Base-by-base conservation (phyloP, 306 rosid genomes). In the Pyrus pyrifolia region DNA sequence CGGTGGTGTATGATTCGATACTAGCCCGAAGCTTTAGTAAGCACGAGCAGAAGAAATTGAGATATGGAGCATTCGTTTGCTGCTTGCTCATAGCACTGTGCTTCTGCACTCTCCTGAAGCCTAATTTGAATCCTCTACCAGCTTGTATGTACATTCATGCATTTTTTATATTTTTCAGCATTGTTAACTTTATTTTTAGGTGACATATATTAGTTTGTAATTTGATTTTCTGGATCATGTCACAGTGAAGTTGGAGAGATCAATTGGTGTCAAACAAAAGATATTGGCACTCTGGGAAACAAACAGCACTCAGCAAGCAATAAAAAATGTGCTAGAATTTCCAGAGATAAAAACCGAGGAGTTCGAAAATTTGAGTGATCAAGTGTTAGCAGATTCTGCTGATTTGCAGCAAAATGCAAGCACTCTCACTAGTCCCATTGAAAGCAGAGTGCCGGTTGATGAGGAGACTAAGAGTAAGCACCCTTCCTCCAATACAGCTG, bases 1-100 rank as follows among this genome's bases (percentile, higher is more conserved):
- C 81, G 67, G 83, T 77, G 87, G 78, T 80, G 86, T 91, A 94
- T 57, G 65, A 94, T 74, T 75, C 90, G 25, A 80, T 94, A 72
- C 77, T 94, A 45, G 80, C 96, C 38, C 88, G 90, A 83, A 94
- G 98, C 90, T 94, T 94, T 72, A 89, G 90, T 71, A 81, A 81
- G 84, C 85, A 85, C 68, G 97, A 94, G 81, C 96, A 90, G 87
- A 94, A 85, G 83, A 90, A 69, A 59, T 74, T 94, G 35, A 85
- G 90, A 79, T 88, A 86, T 86, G 96, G 91, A 85, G 98, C 96
- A 44, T 77, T 90, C 77, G 18, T 89, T 67, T 86, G 86, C 71
- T 87, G 85, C 88, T 83, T 89, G 67, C 64, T 91, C 3, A 23
- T 86, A 19, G 66, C 82, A 76, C 79, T 94, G 71, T 85, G 89